Conservation (phyloP, 2,329 filamentous ascomycete genomes). For the Fusarium anthophilum region DNA sequence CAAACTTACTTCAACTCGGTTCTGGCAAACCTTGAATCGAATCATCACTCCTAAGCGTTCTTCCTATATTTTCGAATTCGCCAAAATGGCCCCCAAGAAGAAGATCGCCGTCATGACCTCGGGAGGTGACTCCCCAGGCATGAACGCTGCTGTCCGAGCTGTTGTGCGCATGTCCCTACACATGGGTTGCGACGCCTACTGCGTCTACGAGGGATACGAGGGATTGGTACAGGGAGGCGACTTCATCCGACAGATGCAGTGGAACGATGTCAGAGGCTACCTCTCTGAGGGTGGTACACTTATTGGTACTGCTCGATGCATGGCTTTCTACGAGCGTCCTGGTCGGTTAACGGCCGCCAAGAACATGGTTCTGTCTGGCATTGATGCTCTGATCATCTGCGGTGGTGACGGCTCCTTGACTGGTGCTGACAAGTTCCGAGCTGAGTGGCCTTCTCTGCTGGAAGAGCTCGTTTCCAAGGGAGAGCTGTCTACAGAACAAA, state of each 20-base stretch:
- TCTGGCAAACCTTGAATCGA: constrained; percentile 41
- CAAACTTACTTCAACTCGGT: constrained; percentile 1
- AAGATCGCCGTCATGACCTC: constrained; percentile 93
- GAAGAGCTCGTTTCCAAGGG: constrained; percentile 82
- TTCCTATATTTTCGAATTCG: constrained; percentile 21
- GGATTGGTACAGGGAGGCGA: constrained; percentile 89
- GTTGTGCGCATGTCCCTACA: constrained; percentile 93
- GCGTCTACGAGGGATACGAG: constrained; percentile 94
- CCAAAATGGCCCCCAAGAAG: constrained; percentile 63
- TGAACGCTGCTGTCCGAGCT: constrained; percentile 91
- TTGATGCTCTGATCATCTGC: constrained; percentile 95
- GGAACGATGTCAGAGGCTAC: constrained; percentile 95
- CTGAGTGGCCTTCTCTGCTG: constrained; percentile 90
- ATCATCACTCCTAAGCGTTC: constrained; percentile 9
- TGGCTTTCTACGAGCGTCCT: constrained; percentile 87
- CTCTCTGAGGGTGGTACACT: constrained; percentile 93
- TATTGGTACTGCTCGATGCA: constrained; percentile 94
- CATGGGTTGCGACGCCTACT: constrained; percentile 81
- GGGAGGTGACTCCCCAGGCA: constrained; percentile 92
- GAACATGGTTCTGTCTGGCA: constrained; percentile 92
- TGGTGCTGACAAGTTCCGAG: constrained; percentile 91
- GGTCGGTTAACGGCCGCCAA: constrained; percentile 88
- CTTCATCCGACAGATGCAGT: constrained; percentile 86
- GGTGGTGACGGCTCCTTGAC: constrained; percentile 97
- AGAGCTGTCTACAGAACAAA: constrained; percentile 75